Base-by-base conservation (phyloP, 495 filamentous ascomycete species). In the Choiromyces venosus region DNA sequence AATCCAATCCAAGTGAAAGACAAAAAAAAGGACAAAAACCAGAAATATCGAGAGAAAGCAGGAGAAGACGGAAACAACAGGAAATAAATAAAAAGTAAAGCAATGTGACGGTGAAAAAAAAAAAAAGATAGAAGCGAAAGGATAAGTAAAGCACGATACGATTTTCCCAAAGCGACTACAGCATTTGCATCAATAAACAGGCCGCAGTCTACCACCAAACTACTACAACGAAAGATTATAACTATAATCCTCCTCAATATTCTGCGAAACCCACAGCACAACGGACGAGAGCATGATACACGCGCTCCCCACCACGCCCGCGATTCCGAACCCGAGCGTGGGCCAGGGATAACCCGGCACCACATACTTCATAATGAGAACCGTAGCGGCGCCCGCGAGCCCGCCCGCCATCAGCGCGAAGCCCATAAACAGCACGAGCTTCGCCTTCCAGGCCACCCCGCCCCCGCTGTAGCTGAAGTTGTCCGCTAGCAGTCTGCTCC, bases 161-260 rank as follows among this genome's bases (percentile, higher is more conserved):
- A n/a, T n/a, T n/a, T n/a, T n/a, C n/a, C n/a, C n/a, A n/a, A n/a
- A n/a, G n/a, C n/a, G 52, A 6, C 12, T 61, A 61, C 9, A 25
- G 25, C 6, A 33, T 61, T 33, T 25, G 12, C n/a, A n/a, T n/a
- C n/a, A n/a, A n/a, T n/a, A n/a, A n/a, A n/a, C n/a, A n/a, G n/a
- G n/a, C n/a, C n/a, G n/a, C n/a, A n/a, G n/a, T n/a, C n/a, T n/a
- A n/a, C n/a, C n/a, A n/a, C n/a, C n/a, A n/a, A n/a, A n/a, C n/a
- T n/a, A 68, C 88, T 80, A 97, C 74, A 99, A 87, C 61, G 94
- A 90, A 72, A 99, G 85, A 81, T 93, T 97, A 83, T 99, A 99
- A 68, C 93, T 93, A 82, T 97, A 99, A 83, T 98, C 94, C 79
- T 99, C 96, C 84, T 99, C 96, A 84, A 98, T 97, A 80, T 97